Base-by-base conservation (phyloP, 192 early-diverging fungal genomes). In the Linnemannia schmuckeri region DNA sequence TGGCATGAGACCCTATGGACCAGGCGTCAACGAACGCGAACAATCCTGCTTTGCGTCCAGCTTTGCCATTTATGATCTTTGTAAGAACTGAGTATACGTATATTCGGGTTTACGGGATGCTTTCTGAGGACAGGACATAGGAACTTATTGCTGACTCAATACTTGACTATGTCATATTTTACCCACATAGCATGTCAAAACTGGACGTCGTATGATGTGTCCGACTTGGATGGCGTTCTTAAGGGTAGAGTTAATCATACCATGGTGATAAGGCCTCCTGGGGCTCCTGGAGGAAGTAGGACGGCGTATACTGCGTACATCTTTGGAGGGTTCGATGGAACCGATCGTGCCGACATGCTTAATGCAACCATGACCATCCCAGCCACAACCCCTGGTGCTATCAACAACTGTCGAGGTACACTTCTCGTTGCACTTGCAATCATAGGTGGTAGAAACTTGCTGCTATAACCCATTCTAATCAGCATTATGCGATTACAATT, bases 301-400 rank as follows among this genome's bases (percentile, higher is more conserved):
- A 87, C 85, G 22, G 75, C 85, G 3, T 87, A 76, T 63, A 87
- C 80, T 7, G 80, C 80, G 3, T 87, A 81, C 47, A 74, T 87
- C 30, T 87, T 87, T 87, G 85, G 85, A n/a, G 85, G 85, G 22
- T 81, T 81, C 55, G 79, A 81, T 78, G 85, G 85, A 12, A 46
- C 47, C 4, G 71, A 87, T 17, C 85, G 66, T 68, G 75, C 79
- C 0, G 85, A 87, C 35, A 70, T 87, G 71, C 47, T 87, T 1
- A 81, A 81, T 37, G 46, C 78, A 6, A 78, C 85, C 0, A 30
- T 87, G 40, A 78, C 76, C 24, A 27, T 76, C n/a, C 8, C 68
- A 9, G 2, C 46, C 0, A 4, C 63, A 5, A 47, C 44, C 17
- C 33, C 85, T 18, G n/a, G 17, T 1, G 46, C 37, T 0, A 46